Conservation (phyloP, 2,329 filamentous ascomycete species). For the Colletotrichum tanaceti region DNA sequence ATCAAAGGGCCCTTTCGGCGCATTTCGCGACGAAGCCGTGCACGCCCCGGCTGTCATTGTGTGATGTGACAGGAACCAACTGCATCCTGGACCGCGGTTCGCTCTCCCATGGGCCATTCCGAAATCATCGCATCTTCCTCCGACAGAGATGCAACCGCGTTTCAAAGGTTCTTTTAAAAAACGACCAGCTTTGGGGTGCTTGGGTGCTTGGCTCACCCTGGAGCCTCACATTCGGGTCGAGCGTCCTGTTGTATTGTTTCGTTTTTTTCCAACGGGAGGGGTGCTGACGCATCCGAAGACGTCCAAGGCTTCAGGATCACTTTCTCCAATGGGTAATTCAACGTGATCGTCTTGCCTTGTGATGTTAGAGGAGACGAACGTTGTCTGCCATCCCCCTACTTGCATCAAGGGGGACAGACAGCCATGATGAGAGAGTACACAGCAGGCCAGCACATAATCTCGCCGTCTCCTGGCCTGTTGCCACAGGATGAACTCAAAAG, state of each 20-base stretch:
- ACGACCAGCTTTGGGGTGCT: too few species aligned
- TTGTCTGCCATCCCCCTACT: background rate
- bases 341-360: background rate
- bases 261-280: background rate
- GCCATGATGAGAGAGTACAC: too few species aligned
- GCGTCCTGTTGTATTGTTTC: conserved; percentile 8
- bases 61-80: conserved; percentile 10
- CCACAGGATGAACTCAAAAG: background rate
- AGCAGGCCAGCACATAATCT: too few species aligned
- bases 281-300: background rate
- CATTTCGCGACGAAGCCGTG: background rate
- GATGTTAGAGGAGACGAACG: conserved; percentile 10
- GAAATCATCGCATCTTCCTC: background rate
- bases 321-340: too few species aligned
- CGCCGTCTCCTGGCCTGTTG: too few species aligned
- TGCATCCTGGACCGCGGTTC: background rate
- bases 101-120: background rate
- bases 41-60: conserved; percentile 7
- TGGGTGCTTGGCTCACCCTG: too few species aligned
- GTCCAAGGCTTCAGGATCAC: background rate
- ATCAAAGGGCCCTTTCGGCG: too few species aligned
- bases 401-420: background rate
- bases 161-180: conserved; percentile 7
- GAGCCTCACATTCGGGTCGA: background rate
- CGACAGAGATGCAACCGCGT: background rate